Percentiles rank a stretch among this genome's conserved stretches.
These are phyloP conservation scores for Penicillium sp. DNA, from an alignment of 2,329 filamentous ascomycete species.

Conservation along the genomic window DNA sequence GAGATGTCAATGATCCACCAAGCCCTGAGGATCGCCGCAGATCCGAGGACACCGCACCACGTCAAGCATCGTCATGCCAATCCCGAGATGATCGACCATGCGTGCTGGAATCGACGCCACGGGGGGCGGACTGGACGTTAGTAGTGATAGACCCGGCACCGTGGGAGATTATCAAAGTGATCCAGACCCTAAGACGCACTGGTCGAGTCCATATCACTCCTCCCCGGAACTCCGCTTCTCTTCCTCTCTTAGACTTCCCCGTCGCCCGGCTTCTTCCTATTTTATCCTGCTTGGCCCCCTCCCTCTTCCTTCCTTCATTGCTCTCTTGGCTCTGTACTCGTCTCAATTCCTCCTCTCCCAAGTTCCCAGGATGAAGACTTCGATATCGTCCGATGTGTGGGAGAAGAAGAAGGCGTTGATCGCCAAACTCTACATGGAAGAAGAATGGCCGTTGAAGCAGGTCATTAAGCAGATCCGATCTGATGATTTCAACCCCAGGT, in stretches of 20 bases:
- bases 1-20: slow-evolving; percentile 21
- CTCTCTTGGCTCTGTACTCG: slow-evolving; percentile 9
- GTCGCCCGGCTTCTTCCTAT: neutral
- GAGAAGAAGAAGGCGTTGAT: slow-evolving; percentile 45
- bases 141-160: slow-evolving; percentile 15
- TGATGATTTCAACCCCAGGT: slow-evolving; percentile 45
- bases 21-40: slow-evolving; percentile 15
- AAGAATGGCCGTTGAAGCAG: slow-evolving; percentile 47
- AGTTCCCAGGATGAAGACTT: slow-evolving; percentile 48
- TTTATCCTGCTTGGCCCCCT: neutral
- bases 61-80: slow-evolving; percentile 19
- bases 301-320: slow-evolving; percentile 2
- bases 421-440: slow-evolving; percentile 43
- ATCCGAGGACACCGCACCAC: slow-evolving; percentile 10
- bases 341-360: too few species aligned
- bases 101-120: slow-evolving; percentile 5
- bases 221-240: slow-evolving; percentile 9
- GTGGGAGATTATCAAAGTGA: slow-evolving; percentile 14
- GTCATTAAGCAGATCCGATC: slow-evolving; percentile 46
- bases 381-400: slow-evolving; percentile 45
- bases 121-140: slow-evolving; percentile 1
- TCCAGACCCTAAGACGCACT: slow-evolving; percentile 5
- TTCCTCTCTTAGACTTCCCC: neutral
- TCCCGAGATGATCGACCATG: slow-evolving; percentile 22
- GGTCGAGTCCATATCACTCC: slow-evolving; percentile 11